Evolutionary conservation across 192 early-diverging fungal species (phyloP), one percentile per base, ranked within the genome.

Genomic region (Ambispora gerdemannii): DNA sequence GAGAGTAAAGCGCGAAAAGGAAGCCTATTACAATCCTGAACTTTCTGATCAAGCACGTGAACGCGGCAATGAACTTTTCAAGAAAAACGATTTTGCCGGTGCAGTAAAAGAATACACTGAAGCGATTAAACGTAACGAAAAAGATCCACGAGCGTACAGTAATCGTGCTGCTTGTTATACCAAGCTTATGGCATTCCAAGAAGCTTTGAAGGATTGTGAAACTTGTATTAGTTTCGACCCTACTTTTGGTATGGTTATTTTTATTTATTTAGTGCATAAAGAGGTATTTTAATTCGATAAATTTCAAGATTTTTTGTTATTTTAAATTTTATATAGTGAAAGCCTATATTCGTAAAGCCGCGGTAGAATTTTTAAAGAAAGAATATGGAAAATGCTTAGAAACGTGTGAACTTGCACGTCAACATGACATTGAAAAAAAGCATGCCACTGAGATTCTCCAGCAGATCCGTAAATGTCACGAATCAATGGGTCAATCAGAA

Each of bases 111-210:
- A 90, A 77, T 99, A 99, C 80, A 88, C 92, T 19, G 97, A 99
- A 79, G 92, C 95, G 6, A 95, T 99, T 79, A 95, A 95, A 86
- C 91, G 97, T 72, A 95, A 96, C 70, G 91, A 92, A 31, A 75
- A 83, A 7, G 97, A 99, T 63, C 86, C 90, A 27, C 86, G 92
- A 74, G 89, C 91, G 72, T 98, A 91, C 78, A 94, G 93, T 32
- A 99, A 99, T 88, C 93, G 97, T 70, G 94, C 97, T 30, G 94
- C 94, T 33, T 93, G 93, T 74, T 94, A 95, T 82, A 88, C 87
- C 31, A 99, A 99, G 84, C 81, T 99, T 58, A 85, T 95, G 85
- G 95, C 96, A 7, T 70, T 97, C 43, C 84, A 91, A 22, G 97
- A 99, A 77, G 97, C 97, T 17, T 80, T 94, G 76, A 93, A 93